phyloP scores from a whole-genome alignment of 2,329 filamentous ascomycete genomes.

The Fusarium burgessii region DNA sequence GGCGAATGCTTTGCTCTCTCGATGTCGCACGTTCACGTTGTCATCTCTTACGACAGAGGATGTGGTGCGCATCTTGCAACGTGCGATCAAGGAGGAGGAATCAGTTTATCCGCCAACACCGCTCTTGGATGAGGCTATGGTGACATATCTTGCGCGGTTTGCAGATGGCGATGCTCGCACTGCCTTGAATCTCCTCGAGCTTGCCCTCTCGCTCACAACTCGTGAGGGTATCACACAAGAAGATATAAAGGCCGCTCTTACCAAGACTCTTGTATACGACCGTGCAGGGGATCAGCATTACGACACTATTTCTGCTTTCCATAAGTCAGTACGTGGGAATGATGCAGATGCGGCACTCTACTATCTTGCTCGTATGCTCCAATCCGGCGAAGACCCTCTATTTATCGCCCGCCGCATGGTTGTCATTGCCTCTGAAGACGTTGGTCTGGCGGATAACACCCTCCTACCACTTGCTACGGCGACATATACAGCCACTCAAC shows the following conservation, averaged over 20 bases:
- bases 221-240: constrained; percentile 76
- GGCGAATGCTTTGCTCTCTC: constrained; percentile 85
- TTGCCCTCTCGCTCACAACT: constrained; percentile 78
- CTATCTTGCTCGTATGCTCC: constrained; percentile 95
- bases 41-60: constrained; percentile 79
- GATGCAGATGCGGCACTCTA: constrained; percentile 91
- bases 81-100: constrained; percentile 77
- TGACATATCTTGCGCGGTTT: constrained; percentile 86
- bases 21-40: constrained; percentile 92
- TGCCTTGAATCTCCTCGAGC: constrained; percentile 89
- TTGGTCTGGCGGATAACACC: constrained; percentile 88
- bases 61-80: constrained; percentile 77
- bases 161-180: constrained; percentile 94
- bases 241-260: constrained; percentile 83
- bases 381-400: constrained; percentile 92
- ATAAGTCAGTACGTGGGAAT: constrained; percentile 92
- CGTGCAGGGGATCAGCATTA: constrained; percentile 96
- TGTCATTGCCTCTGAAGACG: constrained; percentile 93
- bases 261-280: constrained; percentile 94
- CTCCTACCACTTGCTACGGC: constrained; percentile 87
- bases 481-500: constrained; percentile 87
- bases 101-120: constrained; percentile 56
- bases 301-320: constrained; percentile 95
- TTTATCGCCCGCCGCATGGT: constrained; percentile 94
- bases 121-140: constrained; percentile 80